Conservation (phyloP, 768 basidiomycete species). For the Tulasnella sp. region DNA sequence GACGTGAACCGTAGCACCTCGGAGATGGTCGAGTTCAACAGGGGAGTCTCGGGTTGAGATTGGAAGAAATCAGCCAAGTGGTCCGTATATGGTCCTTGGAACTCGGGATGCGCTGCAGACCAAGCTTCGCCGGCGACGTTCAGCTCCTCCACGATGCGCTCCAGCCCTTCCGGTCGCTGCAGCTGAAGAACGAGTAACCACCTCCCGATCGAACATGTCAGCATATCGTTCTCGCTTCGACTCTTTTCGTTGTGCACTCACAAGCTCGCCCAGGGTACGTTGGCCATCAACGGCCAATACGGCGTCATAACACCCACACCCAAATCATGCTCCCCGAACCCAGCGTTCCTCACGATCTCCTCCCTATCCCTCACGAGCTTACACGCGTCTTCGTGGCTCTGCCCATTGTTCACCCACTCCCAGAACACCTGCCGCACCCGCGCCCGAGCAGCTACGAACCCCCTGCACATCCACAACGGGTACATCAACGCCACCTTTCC, state of each 20-base stretch:
- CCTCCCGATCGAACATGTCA: not conserved
- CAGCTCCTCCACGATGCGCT: slow-evolving; percentile 2
- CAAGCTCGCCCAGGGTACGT: not conserved
- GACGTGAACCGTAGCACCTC: slow-evolving; percentile 3
- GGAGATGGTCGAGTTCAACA: not conserved
- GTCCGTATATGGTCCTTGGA: not conserved
- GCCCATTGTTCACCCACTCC: not conserved
- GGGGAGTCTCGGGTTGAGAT: not conserved
- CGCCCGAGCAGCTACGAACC: not conserved
- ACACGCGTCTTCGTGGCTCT: not conserved
- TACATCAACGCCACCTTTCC: not conserved
- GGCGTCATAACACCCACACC: not conserved
- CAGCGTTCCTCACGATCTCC: not conserved
- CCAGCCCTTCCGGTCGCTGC: not conserved
- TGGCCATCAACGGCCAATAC: not conserved
- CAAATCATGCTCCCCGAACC: not conserved
- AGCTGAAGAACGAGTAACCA: not conserved
- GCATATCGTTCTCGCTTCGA: not conserved
- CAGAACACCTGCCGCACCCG: not conserved
- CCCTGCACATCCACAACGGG: not conserved
- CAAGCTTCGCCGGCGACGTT: not conserved
- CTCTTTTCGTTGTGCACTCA: not conserved
- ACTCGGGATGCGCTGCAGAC: not conserved
- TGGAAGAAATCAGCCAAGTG: not conserved
- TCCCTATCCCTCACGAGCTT: not conserved